Base-by-base conservation (phyloP, 164 flowering plant genomes). In the Brasenia schreberi region DNA sequence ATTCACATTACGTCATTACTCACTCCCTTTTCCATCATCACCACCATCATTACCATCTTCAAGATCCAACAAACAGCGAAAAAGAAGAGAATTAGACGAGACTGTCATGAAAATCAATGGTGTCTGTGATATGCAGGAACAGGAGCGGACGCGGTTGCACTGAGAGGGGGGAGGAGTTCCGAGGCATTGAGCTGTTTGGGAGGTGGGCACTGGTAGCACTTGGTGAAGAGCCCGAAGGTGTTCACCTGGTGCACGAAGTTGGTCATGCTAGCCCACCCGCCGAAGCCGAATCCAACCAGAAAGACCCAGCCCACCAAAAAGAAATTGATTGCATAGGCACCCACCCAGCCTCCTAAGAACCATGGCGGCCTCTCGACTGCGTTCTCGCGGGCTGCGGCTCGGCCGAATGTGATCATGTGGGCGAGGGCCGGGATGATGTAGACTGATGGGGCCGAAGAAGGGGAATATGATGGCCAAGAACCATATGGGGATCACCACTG, bases 341-440 rank as follows among this genome's bases (percentile, higher is more conserved):
- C 96, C 0, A 73, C 85, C 98, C 98, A 92, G 62, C 93, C 77
- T 44, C 96, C 96, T 9, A 90, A 33, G 63, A 71, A 90, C 75
- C 64, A 80, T 5, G 96, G 87, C 5, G 98, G 98, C 66, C 76
- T 85, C 87, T 90, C 98, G 79, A 89, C 98, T 18, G 98, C 98
- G 71, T 85, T 90, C 96, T 92, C 79, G 70, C 79, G 49, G 59
- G 79, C 71, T 0, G 76, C 45, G 14, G 79, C 67, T 59, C 74
- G 64, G n/a, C 69, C 71, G 18, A 76, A 76, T 56, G 79, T 75
- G 16, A 75, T 62, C 75, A 72, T 75, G 65, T 75, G 75, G 10
- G 78, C 78, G 19, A 75, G 56, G 7, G 78, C 70, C 0, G 78
- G 78, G 18, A 75, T 75, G 52, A 75, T 72, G 73, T 76, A 76